Conservation (phyloP, 2,329 filamentous ascomycete genomes). For the Sporothrix dimorphospora region DNA sequence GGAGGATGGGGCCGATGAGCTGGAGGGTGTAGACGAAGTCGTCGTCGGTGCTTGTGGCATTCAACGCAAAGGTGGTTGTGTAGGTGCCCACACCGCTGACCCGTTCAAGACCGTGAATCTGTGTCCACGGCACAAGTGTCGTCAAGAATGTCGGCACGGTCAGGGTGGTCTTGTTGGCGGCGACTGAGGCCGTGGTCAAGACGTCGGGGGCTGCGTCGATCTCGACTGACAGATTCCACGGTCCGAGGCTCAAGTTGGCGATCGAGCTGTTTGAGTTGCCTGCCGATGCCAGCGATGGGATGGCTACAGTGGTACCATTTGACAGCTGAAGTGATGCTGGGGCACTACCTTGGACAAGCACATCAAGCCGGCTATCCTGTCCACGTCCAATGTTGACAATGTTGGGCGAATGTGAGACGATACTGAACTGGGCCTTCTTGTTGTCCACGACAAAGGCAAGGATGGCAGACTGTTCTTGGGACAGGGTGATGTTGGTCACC, state of each 20-base stretch:
- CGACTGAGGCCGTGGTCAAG: slow-evolving; percentile 27
- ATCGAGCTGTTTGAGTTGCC: too few species aligned
- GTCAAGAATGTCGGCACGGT: slow-evolving; percentile 21
- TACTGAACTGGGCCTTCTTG: not conserved
- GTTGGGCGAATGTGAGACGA: slow-evolving; percentile 27
- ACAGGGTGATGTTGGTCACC: slow-evolving; percentile 17
- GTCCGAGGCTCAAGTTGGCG: not conserved
- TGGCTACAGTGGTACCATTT: slow-evolving; percentile 21
- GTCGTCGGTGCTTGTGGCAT: not conserved
- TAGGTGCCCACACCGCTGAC: slow-evolving; percentile 32
- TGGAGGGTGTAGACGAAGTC: slow-evolving; percentile 26
- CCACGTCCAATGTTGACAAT: not conserved
- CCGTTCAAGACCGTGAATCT: slow-evolving; percentile 19
- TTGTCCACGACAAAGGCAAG: slow-evolving; percentile 22
- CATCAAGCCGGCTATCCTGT: slow-evolving; percentile 3
- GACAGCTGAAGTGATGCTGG: slow-evolving; percentile 26
- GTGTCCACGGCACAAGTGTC: slow-evolving; percentile 29
- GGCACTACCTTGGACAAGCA: slow-evolving; percentile 2
- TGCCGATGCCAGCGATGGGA: not conserved
- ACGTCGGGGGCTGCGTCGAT: slow-evolving; percentile 12
- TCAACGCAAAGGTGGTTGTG: slow-evolving; percentile 24
- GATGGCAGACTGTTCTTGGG: slow-evolving; percentile 28
- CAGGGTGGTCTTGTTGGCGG: slow-evolving; percentile 26
- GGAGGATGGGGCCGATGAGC: slow-evolving; percentile 24
- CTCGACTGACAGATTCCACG: slow-evolving; percentile 21